Evolutionary conservation across 2,329 filamentous ascomycete genomes (phyloP), one percentile per base, ranked within the genome.

Genomic region (Aspergillus alliaceus): DNA sequence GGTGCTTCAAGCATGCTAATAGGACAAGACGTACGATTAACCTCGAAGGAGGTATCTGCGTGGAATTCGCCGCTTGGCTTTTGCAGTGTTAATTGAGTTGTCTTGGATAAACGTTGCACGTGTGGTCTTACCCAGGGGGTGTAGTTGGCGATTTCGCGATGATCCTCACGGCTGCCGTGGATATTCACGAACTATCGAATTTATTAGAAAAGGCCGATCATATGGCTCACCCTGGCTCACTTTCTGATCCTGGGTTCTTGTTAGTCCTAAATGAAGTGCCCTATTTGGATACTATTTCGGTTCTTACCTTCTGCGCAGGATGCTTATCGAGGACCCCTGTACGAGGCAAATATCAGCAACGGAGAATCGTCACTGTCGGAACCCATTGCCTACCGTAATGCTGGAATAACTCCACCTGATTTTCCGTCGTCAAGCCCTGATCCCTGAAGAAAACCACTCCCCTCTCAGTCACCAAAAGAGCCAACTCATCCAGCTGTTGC

Each of bases 11-110:
- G 8, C 7, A 24, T 14, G 14, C 5, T 14, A 11, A 11, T 35
- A 14, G n/a, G 18, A 18, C 20, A 24, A 24, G 20, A 7, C 61
- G 22, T 61, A 72, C 71, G 79, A 58, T 82, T 82, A 57, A 81
- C 73, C 64, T 82, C 80, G 59, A 81, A 82, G 0, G 76, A 79
- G 1, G 79, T 81, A 63, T 83, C 80, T 27, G 80, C 77, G 56
- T 82, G 80, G 58, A 77, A 82, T 47, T 81, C 80, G 4, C 70
- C 75, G 8, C 67, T 72, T 1, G 75, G 75, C 77, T n/a, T 64
- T 35, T 15, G 20, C n/a, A 9, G 14, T 22, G 24, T 35, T 15
- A 58, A 24, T 31, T 11, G n/a, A 20, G 35, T 20, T 39, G 11
- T 2, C 8, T 1, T 37, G n/a, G 20, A 39, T 18, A 20, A 39